Percentiles rank a stretch among this genome's conserved stretches.
These are phyloP conservation scores for Chenopodium suecicum DNA, from an alignment of 148 eudicot species.

Conservation along the genomic window DNA sequence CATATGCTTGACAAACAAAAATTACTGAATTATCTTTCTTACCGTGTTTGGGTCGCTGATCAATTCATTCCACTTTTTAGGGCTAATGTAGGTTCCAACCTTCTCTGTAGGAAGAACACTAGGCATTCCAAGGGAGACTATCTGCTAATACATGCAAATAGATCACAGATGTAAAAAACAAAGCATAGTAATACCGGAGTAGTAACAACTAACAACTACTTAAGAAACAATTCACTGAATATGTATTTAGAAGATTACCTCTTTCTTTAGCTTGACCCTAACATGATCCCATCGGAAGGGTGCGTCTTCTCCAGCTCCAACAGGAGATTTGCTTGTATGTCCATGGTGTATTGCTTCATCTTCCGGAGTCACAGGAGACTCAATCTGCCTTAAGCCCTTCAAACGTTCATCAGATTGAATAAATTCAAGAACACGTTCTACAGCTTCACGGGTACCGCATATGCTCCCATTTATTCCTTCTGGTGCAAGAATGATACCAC, in stretches of 20 bases:
- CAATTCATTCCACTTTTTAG: conserved; percentile 78
- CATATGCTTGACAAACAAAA: not conserved
- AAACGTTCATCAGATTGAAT: conserved; percentile 76
- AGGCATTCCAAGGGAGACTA: conserved; percentile 96
- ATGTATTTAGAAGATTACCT: conserved; percentile 45
- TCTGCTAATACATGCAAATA: conserved; percentile 43
- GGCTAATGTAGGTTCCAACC: conserved; percentile 84
- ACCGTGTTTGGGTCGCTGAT: conserved; percentile 87
- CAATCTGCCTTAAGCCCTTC: conserved; percentile 75
- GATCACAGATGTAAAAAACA: not conserved
- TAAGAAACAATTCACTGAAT: conserved; percentile 9
- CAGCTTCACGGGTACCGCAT: conserved; percentile 78
- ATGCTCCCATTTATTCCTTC: conserved; percentile 99
- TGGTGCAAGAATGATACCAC: conserved; percentile 97
- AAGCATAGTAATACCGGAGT: not conserved
- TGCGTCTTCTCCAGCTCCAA: conserved; percentile 98
- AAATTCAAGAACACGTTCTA: conserved; percentile 70
- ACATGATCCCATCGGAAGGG: conserved; percentile 99
- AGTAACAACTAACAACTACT: not conserved
- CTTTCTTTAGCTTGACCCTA: conserved; percentile 91
- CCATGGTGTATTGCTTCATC: conserved; percentile 99
- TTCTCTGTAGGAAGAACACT: conserved; percentile 78
- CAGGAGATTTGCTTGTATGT: conserved; percentile 83
- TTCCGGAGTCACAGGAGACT: conserved; percentile 93
- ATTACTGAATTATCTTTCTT: conserved; percentile 25